Percentiles rank a stretch among this genome's conserved stretches.
Conservation (phyloP, 768 basidiomycete genomes). For the Pleurotus giganteus region DNA sequence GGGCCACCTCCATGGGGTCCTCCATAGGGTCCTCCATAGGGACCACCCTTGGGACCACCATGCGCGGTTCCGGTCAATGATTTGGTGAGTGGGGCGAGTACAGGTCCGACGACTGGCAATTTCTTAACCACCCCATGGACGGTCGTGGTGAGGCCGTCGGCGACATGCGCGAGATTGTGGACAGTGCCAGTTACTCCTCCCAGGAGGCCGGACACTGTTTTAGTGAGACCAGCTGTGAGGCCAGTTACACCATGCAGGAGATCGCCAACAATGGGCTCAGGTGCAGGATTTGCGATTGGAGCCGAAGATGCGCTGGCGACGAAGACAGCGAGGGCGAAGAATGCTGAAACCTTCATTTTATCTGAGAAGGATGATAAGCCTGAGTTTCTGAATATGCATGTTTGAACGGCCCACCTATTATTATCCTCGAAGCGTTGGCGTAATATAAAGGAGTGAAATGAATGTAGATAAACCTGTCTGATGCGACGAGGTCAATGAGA, state of each 20-base stretch:
- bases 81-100: neutral
- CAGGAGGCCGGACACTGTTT: neutral
- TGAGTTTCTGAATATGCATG: no score
- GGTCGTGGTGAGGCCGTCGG: neutral
- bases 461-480: neutral
- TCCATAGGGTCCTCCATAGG: neutral
- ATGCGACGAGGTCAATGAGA: neutral
- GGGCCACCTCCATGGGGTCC: neutral
- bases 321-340: neutral
- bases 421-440: no score
- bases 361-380: neutral
- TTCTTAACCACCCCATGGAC: neutral
- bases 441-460: neutral
- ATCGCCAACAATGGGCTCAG: neutral
- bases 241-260: neutral
- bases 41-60: neutral
- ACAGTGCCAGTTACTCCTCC: neutral
- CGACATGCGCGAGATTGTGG: neutral
- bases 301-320: neutral
- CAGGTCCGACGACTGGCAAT: neutral
- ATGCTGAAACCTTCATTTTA: neutral
- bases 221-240: neutral
- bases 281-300: neutral
- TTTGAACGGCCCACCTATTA: no score
- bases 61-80: neutral